These are phyloP conservation scores for Lecanicillium sp. DNA, from an alignment of 2,329 filamentous ascomycete genomes.

Conservation along the genomic window DNA sequence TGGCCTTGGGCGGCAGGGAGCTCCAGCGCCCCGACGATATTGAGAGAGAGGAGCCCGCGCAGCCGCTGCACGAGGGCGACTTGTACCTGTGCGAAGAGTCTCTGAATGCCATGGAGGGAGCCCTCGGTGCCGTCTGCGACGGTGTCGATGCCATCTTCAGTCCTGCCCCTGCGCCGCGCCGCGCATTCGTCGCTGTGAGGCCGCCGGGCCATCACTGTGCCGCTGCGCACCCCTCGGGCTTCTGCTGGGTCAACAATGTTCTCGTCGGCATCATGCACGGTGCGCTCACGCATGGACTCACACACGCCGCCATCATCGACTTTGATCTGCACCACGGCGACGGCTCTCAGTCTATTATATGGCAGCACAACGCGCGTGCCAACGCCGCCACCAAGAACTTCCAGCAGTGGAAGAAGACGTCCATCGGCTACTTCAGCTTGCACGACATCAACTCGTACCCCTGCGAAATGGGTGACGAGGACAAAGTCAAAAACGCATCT, in stretches of 20 bases:
- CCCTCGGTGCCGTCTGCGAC: slow-evolving; percentile 87
- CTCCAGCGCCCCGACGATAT: slow-evolving; percentile 60
- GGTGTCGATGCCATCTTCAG: slow-evolving; percentile 80
- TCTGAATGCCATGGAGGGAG: slow-evolving; percentile 79
- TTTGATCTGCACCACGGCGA: slow-evolving; percentile 91
- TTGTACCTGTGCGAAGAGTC: slow-evolving; percentile 87
- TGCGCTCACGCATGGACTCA: slow-evolving; percentile 74
- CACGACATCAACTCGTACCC: slow-evolving; percentile 99
- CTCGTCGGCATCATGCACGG: slow-evolving; percentile 94
- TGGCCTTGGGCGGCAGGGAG: slow-evolving; percentile 74
- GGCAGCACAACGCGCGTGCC: slow-evolving; percentile 77
- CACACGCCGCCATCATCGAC: slow-evolving; percentile 89
- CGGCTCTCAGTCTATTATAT: slow-evolving; percentile 91
- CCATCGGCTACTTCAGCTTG: slow-evolving; percentile 92
- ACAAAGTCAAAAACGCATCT: slow-evolving; percentile 91
- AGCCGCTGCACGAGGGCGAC: slow-evolving; percentile 77
- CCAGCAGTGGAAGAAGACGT: slow-evolving; percentile 70
- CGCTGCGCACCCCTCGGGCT: slow-evolving; percentile 80
- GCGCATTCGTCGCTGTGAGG: slow-evolving; percentile 86
- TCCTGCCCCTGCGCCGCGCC: slow-evolving; percentile 47
- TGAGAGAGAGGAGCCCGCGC: slow-evolving; percentile 41
- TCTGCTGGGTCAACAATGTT: slow-evolving; percentile 98
- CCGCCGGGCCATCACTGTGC: slow-evolving; percentile 97
- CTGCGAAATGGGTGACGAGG: slow-evolving; percentile 86
- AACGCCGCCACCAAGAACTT: slow-evolving; percentile 59